Conservation (phyloP, 495 filamentous ascomycete species). For the Penicillium bovifimosum region DNA sequence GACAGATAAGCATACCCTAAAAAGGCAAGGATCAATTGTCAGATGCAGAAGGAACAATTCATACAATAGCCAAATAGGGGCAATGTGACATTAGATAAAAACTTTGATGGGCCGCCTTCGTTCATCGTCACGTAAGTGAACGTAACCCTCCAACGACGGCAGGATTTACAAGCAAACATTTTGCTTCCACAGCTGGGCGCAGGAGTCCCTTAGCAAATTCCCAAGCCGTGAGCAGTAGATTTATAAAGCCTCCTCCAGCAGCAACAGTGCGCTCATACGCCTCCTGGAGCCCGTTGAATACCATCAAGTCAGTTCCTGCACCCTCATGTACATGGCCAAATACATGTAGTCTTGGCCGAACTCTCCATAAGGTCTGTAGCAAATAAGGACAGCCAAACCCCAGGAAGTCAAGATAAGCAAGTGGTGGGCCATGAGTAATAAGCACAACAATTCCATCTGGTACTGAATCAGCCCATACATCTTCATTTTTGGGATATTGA, state of each 20-base stretch:
- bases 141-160: constrained; percentile 21
- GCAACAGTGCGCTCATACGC: constrained; percentile 18
- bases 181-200: constrained; percentile 14
- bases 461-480: constrained; percentile 34
- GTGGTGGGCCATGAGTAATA: constrained; percentile 60
- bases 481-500: constrained; percentile 37
- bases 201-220: constrained; percentile 10
- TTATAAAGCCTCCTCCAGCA: constrained; percentile 11
- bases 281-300: constrained; percentile 18
- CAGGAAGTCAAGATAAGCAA: constrained; percentile 57
- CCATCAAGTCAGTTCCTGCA: constrained; percentile 36
- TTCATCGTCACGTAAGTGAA: constrained; percentile 23
- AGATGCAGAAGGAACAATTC: too few relatives aligned
- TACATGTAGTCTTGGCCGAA: constrained; percentile 63
- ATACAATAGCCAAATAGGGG: too few relatives aligned
- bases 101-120: constrained; percentile 14
- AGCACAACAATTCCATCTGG: constrained; percentile 66
- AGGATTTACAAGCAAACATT: constrained; percentile 23
- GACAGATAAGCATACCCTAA: too few relatives aligned
- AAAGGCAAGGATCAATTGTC: too few relatives aligned
- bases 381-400: constrained; percentile 58
- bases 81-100: constrained; percentile 1
- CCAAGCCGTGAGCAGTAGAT: constrained; percentile 16
- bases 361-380: constrained; percentile 57
- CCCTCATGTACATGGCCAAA: constrained; percentile 74